Evolutionary conservation across 2,329 filamentous ascomycete species (phyloP).

Genomic region (Ilyonectria mors-panacis): DNA sequence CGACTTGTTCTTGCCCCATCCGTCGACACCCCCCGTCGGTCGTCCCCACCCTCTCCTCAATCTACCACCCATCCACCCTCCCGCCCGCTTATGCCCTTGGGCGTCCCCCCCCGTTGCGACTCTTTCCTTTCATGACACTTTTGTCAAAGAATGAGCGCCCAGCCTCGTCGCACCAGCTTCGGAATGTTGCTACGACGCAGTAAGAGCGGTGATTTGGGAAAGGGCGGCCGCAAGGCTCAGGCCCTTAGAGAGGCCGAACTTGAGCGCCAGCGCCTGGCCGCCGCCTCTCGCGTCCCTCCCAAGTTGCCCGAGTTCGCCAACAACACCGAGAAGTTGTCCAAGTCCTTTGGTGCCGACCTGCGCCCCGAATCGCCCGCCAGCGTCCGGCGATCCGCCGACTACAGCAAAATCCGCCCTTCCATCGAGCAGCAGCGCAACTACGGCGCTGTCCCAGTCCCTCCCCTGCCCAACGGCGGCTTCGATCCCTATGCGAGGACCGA

Average conservation of each 20-base stretch:
- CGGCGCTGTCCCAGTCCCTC: slow-evolving; percentile 67
- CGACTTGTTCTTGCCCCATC: slow-evolving; percentile 30
- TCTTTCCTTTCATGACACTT: slow-evolving; percentile 46
- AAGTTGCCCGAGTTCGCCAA: slow-evolving; percentile 69
- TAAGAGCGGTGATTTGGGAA: slow-evolving; percentile 77
- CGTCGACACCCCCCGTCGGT: slow-evolving; percentile 28
- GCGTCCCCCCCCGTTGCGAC: slow-evolving; percentile 37
- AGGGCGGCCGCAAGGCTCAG: slow-evolving; percentile 72
- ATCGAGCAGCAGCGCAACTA: slow-evolving; percentile 63
- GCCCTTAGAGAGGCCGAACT: slow-evolving; percentile 66
- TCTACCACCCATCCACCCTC: slow-evolving; percentile 35
- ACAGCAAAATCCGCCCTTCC: slow-evolving; percentile 62
- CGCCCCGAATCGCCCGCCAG: slow-evolving; percentile 75
- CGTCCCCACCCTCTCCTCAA: slow-evolving; percentile 40
- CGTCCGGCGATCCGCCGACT: slow-evolving; percentile 63
- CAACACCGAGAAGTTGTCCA: slow-evolving; percentile 62
- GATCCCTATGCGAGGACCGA: slow-evolving; percentile 88
- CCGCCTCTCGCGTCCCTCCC: slow-evolving; percentile 63
- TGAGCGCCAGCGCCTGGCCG: slow-evolving; percentile 65
- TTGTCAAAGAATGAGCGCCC: slow-evolving; percentile 50
- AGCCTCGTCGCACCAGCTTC: slow-evolving; percentile 61
- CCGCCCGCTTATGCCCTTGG: slow-evolving; percentile 39
- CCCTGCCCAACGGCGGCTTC: slow-evolving; percentile 73
- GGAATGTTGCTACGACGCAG: slow-evolving; percentile 76
- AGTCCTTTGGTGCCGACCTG: slow-evolving; percentile 66